phyloP scores from a whole-genome alignment of 176 grass and related monocot genomes.

The Secale cereale region DNA sequence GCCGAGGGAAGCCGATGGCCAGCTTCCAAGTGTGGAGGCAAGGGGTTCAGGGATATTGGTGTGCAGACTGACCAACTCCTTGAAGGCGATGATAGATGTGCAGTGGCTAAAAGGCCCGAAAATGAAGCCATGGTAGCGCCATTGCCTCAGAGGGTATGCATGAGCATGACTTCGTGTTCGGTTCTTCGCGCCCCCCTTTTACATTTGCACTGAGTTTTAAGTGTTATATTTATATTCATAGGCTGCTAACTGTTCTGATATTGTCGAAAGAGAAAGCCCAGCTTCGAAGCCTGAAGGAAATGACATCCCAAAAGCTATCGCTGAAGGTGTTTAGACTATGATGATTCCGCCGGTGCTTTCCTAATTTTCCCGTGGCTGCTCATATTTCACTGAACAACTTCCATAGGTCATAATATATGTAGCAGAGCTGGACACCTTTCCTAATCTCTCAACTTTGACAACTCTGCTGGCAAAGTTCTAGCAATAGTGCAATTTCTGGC shows the following conservation, averaged over 20 bases:
- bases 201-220: background rate
- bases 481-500: background rate
- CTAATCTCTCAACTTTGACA: background rate
- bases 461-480: background rate
- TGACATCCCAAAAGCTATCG: background rate
- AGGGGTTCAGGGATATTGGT: background rate
- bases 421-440: background rate
- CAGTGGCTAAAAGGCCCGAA: background rate
- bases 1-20: slow-evolving; percentile 13
- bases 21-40: slow-evolving; percentile 18
- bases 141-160: slow-evolving; percentile 58
- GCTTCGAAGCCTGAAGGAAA: background rate
- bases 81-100: slow-evolving; percentile 46
- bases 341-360: slow-evolving; percentile 25
- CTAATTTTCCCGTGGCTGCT: background rate
- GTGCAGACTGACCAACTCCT: background rate
- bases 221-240: background rate
- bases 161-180: background rate
- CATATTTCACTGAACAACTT: background rate
- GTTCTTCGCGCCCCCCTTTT: background rate
- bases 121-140: slow-evolving; percentile 24
- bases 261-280: background rate
- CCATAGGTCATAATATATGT: background rate
- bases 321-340: background rate
- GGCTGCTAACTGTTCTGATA: background rate